Base-by-base conservation (phyloP, 257 asterid genomes). In the Penstemon barbatus region DNA sequence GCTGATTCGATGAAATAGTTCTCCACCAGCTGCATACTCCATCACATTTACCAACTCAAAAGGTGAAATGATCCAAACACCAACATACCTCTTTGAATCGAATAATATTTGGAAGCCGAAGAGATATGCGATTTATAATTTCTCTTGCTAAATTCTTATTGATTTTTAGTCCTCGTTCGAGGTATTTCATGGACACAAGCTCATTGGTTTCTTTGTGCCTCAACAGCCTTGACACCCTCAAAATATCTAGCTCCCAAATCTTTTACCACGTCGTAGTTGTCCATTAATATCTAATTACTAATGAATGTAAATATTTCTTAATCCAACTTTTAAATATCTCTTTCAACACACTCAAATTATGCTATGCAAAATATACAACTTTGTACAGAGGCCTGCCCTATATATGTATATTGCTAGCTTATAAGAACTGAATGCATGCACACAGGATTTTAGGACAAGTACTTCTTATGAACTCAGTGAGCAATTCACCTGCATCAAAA, bases 1-100 rank as follows among this genome's bases (percentile, higher is more conserved):
- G 67, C 96, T 86, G 40, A 88, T 88, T 18, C 85, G 83, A n/a
- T 84, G 84, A 67, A 88, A 88, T 5, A 88, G 77, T 55, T 88
- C 96, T 61, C 90, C 96, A 15, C 96, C 96, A 6, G 89, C 83
- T 15, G 93, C 96, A 64, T 86, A 88, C 78, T 88, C 93, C 96
- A 88, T 88, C 54, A 88, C 89, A 36, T 86, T 8, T 7, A 57
- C 40, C 4, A 39, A 13, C 12, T 8, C 0, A 39, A 13, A 41
- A 1, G 12, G 12, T 3, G 54, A 3, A 39, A 46, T 5, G 6
- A 5, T 33, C 2, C 2, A 57, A 65, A 12, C 7, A 15, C 25
- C 25, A 19, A 15, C 15, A 7, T 42, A 84, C 96, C 91, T 91
- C 95, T 74, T 86, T 91, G 82, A 88, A 91, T 41, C 95, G 87